A percentile compares a stretch with the other conserved stretches of the same genome.
These are phyloP conservation scores for Plasmodium vivax DNA, from an alignment of 169 alveolate species.

Conservation along the genomic window DNA sequence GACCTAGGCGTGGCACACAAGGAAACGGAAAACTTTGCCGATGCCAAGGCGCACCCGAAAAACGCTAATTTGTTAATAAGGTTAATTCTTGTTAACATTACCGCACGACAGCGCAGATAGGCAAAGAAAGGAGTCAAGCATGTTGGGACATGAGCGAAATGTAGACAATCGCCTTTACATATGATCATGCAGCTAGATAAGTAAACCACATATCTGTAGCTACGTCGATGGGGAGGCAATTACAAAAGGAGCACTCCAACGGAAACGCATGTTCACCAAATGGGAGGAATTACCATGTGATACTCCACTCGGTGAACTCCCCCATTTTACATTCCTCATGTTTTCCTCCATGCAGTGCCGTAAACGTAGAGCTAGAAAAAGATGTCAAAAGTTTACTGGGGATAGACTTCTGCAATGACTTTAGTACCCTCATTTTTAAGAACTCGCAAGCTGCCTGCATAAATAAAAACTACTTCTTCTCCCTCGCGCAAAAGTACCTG, in stretches of 20 bases:
- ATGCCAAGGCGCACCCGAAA: neutral
- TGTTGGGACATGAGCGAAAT: neutral
- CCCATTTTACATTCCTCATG: neutral
- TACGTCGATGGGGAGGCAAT: neutral
- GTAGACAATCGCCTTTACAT: neutral
- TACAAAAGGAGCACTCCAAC: neutral
- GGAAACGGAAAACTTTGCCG: conserved; percentile 6
- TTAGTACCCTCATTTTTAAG: conserved; percentile 27
- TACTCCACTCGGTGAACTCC: neutral
- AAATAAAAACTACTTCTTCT: conserved; percentile 41
- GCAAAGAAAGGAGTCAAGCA: neutral
- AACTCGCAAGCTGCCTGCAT: conserved; percentile 10
- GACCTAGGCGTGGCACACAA: neutral
- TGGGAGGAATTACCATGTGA: neutral
- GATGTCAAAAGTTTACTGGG: conserved; percentile 21
- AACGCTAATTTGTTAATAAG: conserved; percentile 17
- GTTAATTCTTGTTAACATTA: conserved; percentile 1
- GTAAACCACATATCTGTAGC: neutral
- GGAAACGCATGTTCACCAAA: neutral
- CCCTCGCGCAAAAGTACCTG: conserved; percentile 37
- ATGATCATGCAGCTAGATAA: neutral
- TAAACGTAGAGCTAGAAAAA: conserved; percentile 38
- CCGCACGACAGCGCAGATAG: neutral
- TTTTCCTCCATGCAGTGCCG: conserved; percentile 15
- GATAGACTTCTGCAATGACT: conserved; percentile 13